phyloP scores from a whole-genome alignment of 441 rosid species.

The Capsella rubella region DNA sequence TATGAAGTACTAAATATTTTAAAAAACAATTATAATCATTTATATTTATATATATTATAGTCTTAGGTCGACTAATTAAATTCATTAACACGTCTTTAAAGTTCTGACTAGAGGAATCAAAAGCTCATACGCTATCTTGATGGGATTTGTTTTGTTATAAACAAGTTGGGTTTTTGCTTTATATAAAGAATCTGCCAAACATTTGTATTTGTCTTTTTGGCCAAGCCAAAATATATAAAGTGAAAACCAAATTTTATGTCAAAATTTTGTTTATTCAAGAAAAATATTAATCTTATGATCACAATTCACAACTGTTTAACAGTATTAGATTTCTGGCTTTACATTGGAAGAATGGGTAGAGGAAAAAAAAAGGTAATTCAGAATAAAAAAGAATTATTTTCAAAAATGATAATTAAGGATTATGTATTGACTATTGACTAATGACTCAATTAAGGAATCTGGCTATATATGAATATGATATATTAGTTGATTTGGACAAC shows the following conservation, averaged over 20 bases:
- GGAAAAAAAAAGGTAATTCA: neutral
- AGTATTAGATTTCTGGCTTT: neutral
- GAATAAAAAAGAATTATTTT: neutral
- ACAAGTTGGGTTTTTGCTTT: conserved; percentile 11
- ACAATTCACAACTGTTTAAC: neutral
- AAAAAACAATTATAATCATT: neutral
- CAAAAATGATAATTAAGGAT: neutral
- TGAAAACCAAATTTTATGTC: neutral
- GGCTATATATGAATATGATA: neutral
- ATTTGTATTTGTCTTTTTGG: neutral
- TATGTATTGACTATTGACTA: neutral
- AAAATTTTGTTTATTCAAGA: neutral
- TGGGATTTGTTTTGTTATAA: neutral
- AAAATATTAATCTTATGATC: neutral
- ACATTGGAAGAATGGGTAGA: neutral
- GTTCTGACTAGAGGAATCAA: conserved; percentile 22
- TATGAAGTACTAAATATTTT: neutral
- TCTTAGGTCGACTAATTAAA: neutral
- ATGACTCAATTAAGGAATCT: neutral
- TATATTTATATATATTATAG: neutral
- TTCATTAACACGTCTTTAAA: conserved; percentile 9
- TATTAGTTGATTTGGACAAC: conserved; percentile 15
- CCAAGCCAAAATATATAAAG: neutral
- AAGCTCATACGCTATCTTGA: neutral
- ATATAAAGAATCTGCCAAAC: neutral